Percentiles rank a stretch among this genome's conserved stretches.
Evolutionary conservation across 1,139 yeast genomes (phyloP).

Genomic region (Yueomyces sp.): DNA sequence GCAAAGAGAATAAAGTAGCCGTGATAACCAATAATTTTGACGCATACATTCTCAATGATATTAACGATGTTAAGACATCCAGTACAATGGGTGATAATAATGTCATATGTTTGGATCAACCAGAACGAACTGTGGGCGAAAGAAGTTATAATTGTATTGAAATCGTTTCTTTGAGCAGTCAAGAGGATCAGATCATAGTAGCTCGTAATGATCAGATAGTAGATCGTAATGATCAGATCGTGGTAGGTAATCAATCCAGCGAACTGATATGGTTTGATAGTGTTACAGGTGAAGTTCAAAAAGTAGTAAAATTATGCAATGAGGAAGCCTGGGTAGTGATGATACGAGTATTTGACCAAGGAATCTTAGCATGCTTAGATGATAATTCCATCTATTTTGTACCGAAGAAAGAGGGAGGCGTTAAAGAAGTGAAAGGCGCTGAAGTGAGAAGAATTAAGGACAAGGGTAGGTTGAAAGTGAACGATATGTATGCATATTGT

Average conservation of each 20-base stretch:
- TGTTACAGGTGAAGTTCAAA: neutral
- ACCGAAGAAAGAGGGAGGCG: neutral
- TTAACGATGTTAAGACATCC: neutral
- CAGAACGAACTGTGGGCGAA: too few relatives aligned
- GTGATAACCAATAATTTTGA: neutral
- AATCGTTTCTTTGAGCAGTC: too few relatives aligned
- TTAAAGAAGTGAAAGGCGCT: neutral
- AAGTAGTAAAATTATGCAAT: neutral
- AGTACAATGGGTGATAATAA: neutral
- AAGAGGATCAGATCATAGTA: too few relatives aligned
- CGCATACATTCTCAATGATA: neutral
- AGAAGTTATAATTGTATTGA: too few relatives aligned
- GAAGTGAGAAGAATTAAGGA: neutral
- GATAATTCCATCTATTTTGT: slow-evolving; percentile 10
- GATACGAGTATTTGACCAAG: slow-evolving; percentile 8
- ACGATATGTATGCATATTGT: slow-evolving; percentile 5
- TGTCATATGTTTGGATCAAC: slow-evolving; percentile 3
- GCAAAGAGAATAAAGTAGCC: neutral
- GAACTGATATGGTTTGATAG: slow-evolving; percentile 12
- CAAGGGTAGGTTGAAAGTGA: slow-evolving; percentile 12
- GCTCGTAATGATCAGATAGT: too few relatives aligned
- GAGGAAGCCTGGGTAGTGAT: slow-evolving; percentile 13
- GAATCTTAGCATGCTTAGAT: slow-evolving; percentile 5
- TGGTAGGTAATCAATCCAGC: slow-evolving; percentile 19
- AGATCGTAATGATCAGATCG: slow-evolving; percentile 8